Evolutionary conservation across 2,329 filamentous ascomycete genomes (phyloP), one percentile per base, ranked within the genome.

Genomic region (Thielaviopsis euricoi): DNA sequence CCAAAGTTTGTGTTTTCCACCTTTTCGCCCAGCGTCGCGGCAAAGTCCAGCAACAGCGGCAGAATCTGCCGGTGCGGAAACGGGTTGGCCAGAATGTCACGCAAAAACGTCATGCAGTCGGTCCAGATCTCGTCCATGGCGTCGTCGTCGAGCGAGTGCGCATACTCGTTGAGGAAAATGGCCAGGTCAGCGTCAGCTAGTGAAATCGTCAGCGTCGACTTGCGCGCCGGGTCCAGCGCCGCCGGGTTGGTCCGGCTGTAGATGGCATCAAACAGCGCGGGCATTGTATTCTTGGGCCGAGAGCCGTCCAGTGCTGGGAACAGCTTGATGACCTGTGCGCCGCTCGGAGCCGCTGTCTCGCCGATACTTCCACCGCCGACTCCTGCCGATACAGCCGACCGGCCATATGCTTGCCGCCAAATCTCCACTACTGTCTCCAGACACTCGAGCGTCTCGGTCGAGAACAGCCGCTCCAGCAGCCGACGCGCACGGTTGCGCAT

Each of bases 111-210:
- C 65, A 90, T 89, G 68, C 91, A 98, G 67, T 98, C 91, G 48
- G 83, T 78, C 93, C 93, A 98, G 53, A 98, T 95, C 70, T 98
- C 93, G 65, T 98, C 93, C 79, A 96, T 91, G 17, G 93, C 87
- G 72, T 98, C 93, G 65, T 98, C 93, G 66, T 98, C 93, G 13
- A 97, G 76, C 0, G 90, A 93, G 29, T 81, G 81, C 0, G 89
- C 85, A 69, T 98, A 98, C 62, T 93, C 87, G 7, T 95, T 87
- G 51, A 97, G 71, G 68, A 98, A 98, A 9, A 86, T 80, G 9
- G 91, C 87, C 12, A 98, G 74, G 65, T 96, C 90, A 0, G 81
- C 80, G 65, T 96, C 89, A 57, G 83, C 82, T 10, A 98, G 73
- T 53, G 87, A 85, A 19, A 93, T 87, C 0, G 91, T 95, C 67